These are phyloP conservation scores for Cardiosporidium cionae DNA, from an alignment of 169 alveolate genomes.

Conservation along the genomic window DNA sequence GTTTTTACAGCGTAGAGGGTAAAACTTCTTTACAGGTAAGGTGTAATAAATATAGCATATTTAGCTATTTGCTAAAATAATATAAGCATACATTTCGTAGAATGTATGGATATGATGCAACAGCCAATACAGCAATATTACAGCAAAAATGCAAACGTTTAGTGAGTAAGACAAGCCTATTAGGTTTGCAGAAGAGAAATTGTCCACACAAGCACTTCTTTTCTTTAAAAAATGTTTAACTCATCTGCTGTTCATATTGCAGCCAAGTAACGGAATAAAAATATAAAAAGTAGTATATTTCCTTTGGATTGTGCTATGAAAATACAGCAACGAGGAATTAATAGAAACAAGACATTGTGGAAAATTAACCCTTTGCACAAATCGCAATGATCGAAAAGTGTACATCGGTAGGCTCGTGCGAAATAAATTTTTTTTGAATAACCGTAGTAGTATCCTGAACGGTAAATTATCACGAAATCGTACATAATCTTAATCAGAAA, in stretches of 20 bases:
- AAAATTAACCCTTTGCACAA: neutral
- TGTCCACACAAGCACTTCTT: neutral
- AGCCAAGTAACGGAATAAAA: neutral
- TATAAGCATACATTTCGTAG: too few relatives aligned
- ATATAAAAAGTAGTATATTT: neutral
- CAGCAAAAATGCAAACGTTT: too few relatives aligned
- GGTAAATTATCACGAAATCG: neutral
- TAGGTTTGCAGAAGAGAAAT: neutral
- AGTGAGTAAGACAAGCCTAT: too few relatives aligned
- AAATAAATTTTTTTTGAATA: neutral
- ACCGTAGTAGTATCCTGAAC: slow-evolving; percentile 1
- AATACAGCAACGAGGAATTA: too few relatives aligned
- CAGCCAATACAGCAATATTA: too few relatives aligned
- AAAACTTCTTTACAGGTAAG: too few relatives aligned
- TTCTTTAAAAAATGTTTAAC: neutral
- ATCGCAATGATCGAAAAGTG: slow-evolving; percentile 10
- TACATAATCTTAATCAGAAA: too few relatives aligned
- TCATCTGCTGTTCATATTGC: neutral
- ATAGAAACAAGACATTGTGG: neutral
- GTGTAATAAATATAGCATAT: too few relatives aligned
- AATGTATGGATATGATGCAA: too few relatives aligned
- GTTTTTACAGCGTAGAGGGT: too few relatives aligned
- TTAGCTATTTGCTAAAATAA: too few relatives aligned
- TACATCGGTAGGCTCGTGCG: neutral
- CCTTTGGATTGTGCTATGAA: neutral